Base-by-base conservation (phyloP, 2,329 filamentous ascomycete species). In the Leptographium lundbergii region DNA sequence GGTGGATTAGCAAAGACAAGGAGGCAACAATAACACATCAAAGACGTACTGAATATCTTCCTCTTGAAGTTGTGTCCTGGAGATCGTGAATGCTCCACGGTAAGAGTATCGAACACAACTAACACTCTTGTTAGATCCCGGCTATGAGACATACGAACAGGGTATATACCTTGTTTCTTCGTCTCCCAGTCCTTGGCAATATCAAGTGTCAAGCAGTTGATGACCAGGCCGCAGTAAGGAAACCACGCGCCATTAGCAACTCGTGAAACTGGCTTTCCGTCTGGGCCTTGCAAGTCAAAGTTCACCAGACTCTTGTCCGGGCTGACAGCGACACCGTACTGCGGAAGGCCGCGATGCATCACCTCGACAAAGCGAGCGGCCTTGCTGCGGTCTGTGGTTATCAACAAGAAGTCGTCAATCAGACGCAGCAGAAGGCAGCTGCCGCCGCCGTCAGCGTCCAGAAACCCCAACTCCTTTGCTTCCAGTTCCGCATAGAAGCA, bases 401-500 rank as follows among this genome's bases (percentile, higher is more conserved):
- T 85, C 53, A 99, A 81, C 5, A 97, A 76, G 65, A 97, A 99
- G 67, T 99, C 94, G 65, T 99, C 94, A 50, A 95, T 89, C 11
- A 96, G 78, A 19, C 94, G 81, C 57, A 97, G 71, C 9, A 99
- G 75, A 3, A 96, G 71, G 55, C 81, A 86, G 39, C 86, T 75
- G 5, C 27, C 39, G 39, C 14, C 24, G 10, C 17, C n/a, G 14
- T 45, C 42, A n/a, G 6, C 17, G 42, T 22, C 27, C 2, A 94
- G 72, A 67, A 96, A 97, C 0, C 67, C 68, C 2, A 97, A 75
- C 17, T 86, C 75, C 29, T 84, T 77, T 7, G 73, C 72, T 70
- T 99, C 94, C 1, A 97, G 80, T 62, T 94, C 85, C 6, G 89
- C 91, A 68, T 99, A 99, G 71, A 97, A 96, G 72, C 95, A 92